These are phyloP conservation scores for Solanum hybrid DNA, from an alignment of 305 asterid genomes.

Conservation along the genomic window DNA sequence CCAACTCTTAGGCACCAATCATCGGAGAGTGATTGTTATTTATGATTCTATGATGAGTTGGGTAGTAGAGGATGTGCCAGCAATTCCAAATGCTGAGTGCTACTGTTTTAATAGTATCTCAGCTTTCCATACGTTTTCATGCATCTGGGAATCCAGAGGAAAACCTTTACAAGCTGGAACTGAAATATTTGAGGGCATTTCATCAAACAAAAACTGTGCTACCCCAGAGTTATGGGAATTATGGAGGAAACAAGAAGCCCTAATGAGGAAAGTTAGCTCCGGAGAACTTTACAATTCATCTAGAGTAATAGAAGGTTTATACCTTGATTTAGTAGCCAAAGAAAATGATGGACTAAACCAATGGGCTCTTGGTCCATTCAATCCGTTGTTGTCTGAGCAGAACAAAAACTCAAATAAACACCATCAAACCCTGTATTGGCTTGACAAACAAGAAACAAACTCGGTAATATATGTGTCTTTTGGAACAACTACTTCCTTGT, in stretches of 20 bases:
- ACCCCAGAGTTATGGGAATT: conserved; percentile 26
- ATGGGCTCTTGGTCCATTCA: conserved; percentile 43
- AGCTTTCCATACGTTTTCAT: conserved; percentile 27
- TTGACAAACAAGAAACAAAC: conserved; percentile 24
- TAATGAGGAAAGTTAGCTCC: conserved; percentile 3
- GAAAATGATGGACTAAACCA: conserved; percentile 2
- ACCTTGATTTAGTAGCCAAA: conserved; percentile 16
- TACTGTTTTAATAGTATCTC: conserved; percentile 43
- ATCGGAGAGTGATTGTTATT: conserved; percentile 28
- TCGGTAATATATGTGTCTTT: conserved; percentile 51
- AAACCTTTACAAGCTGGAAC: conserved; percentile 17
- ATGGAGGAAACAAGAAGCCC: not conserved
- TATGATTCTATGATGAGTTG: conserved; percentile 43
- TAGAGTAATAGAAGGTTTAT: conserved; percentile 27
- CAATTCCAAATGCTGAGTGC: conserved; percentile 34
- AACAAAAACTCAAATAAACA: not conserved
- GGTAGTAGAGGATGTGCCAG: conserved; percentile 33
- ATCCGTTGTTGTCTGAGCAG: conserved; percentile 14
- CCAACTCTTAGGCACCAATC: conserved; percentile 13
- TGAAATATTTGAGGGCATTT: conserved; percentile 3
- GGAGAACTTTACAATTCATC: conserved; percentile 32
- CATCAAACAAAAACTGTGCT: conserved; percentile 20
- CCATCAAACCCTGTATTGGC: conserved; percentile 40
- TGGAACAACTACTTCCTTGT: conserved; percentile 48
- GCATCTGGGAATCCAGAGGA: conserved; percentile 14